Evolutionary conservation across 108 stramenopile genomes (phyloP).

Genomic region (Fistulifera pelliculosa): DNA sequence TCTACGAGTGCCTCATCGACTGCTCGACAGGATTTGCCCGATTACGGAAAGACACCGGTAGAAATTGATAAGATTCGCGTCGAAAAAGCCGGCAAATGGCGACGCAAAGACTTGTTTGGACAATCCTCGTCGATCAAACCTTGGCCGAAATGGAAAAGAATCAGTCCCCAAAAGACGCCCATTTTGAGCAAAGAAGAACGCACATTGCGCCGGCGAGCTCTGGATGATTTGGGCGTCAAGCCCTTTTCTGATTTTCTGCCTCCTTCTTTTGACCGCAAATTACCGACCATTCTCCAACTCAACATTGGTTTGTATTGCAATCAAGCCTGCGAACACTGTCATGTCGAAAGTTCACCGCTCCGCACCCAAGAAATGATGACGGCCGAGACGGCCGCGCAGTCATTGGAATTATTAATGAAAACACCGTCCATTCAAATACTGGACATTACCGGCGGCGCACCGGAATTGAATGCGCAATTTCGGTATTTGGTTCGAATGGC

Average conservation of each 20-base stretch:
- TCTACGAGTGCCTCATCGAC: too few species aligned
- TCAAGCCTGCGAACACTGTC: conserved; percentile 89
- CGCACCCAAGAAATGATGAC: conserved; percentile 84
- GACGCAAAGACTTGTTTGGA: conserved; percentile 54
- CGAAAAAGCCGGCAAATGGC: conserved; percentile 25
- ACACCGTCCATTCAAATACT: conserved; percentile 80
- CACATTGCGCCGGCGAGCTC: conserved; percentile 72
- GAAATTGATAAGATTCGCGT: conserved; percentile 37
- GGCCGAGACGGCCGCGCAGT: conserved; percentile 79
- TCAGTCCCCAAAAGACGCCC: conserved; percentile 38
- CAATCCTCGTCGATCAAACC: conserved; percentile 61
- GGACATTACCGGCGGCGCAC: conserved; percentile 96
- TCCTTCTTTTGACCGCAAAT: not conserved
- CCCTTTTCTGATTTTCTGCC: conserved; percentile 71
- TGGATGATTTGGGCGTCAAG: conserved; percentile 75
- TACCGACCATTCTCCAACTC: conserved; percentile 78
- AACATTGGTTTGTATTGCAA: conserved; percentile 98
- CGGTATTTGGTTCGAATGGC: conserved; percentile 84
- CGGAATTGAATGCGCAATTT: conserved; percentile 89
- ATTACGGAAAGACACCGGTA: conserved; percentile 42
- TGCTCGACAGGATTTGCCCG: conserved; percentile 21
- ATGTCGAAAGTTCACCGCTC: conserved; percentile 91
- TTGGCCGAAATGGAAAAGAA: conserved; percentile 45
- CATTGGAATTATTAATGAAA: conserved; percentile 65
- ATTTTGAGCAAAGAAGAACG: conserved; percentile 74